phyloP scores from a whole-genome alignment of 2,329 filamentous ascomycete species.

The Pseudophaeomoniella oleicola region DNA sequence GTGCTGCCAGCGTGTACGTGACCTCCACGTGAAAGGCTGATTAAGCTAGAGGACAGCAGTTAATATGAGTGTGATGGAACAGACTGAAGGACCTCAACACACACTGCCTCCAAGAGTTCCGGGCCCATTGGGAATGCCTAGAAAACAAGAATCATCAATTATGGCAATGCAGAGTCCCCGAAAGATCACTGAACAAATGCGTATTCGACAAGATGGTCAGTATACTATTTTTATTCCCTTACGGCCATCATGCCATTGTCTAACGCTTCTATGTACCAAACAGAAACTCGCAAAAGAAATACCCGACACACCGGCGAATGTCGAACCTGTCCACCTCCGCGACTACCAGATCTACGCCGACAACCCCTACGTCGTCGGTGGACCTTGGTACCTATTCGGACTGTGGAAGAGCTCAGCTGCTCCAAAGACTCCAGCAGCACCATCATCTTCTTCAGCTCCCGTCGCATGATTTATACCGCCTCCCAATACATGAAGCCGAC shows the following conservation, averaged over 20 bases:
- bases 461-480: no score
- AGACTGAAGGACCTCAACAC: constrained; percentile 94
- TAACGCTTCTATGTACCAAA: constrained; percentile 6
- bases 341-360: constrained; percentile 32
- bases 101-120: constrained; percentile 81
- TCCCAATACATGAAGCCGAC: no score
- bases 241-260: constrained; percentile 2
- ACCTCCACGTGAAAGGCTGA: no score
- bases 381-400: background rate
- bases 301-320: constrained; percentile 55
- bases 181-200: constrained; percentile 87
- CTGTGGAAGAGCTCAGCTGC: background rate
- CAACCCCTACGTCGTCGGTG: constrained; percentile 1
- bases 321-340: constrained; percentile 60
- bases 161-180: constrained; percentile 80
- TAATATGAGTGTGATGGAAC: no score
- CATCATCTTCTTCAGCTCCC: no score
- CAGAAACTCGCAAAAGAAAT: constrained; percentile 73
- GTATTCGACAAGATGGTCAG: constrained; percentile 90
- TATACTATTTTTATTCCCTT: constrained; percentile 10
- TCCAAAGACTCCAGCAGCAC: background rate
- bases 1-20: constrained; percentile 87
- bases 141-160: constrained; percentile 97
- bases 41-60: no score
- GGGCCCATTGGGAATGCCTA: constrained; percentile 85